Base-by-base conservation (phyloP, 495 filamentous ascomycete genomes). In the Hypomontagnella submonticulosa region DNA sequence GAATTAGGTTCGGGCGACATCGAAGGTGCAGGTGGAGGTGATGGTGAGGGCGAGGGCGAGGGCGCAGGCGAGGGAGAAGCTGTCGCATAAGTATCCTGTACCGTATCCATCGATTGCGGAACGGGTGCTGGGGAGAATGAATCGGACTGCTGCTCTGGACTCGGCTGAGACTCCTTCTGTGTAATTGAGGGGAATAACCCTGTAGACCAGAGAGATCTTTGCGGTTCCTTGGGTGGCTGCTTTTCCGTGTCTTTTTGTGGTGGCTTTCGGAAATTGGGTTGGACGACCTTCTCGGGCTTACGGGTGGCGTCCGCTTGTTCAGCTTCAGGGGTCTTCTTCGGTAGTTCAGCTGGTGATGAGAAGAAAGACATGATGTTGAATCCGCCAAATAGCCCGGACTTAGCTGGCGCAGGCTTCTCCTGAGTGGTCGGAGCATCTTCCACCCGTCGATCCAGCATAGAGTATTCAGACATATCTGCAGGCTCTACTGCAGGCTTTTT, bases 331-430 rank as follows among this genome's bases (percentile, higher is more conserved):
- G 59, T 55, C 18, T 68, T 63, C 8, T 63, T 67, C 16, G 81
- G 80, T 23, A 83, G 61, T 5, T 68, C 36, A 5, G 77, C 80
- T 4, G 80, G 80, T 10, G 81, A 81, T 6, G 81, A 83, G 53
- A 83, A 83, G 66, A 83, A 83, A 5, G 72, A 70, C 30, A 77
- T 55, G 11, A 83, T 66, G 19, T 81, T 74, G 4, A 76, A 69
- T 40, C 41, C 50, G 19, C 69, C 63, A 30, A 74, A 66, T 16
- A 74, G 53, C 11, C 66, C 41, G 37, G 71, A 65, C 13, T 70
- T 72, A 27, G 53, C 43, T 0, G 67, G 43, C 0, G 60, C 42
- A 33, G 58, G 42, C 30, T 73, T 73, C 57, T 77, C 72, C 47
- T 72, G 43, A 12, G 67, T 63, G 9, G 54, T 18, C 19, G 50